These are phyloP conservation scores for Apiotrichum akiyoshidainum DNA, from an alignment of 1,284 basidiomycete species.

Conservation along the genomic window DNA sequence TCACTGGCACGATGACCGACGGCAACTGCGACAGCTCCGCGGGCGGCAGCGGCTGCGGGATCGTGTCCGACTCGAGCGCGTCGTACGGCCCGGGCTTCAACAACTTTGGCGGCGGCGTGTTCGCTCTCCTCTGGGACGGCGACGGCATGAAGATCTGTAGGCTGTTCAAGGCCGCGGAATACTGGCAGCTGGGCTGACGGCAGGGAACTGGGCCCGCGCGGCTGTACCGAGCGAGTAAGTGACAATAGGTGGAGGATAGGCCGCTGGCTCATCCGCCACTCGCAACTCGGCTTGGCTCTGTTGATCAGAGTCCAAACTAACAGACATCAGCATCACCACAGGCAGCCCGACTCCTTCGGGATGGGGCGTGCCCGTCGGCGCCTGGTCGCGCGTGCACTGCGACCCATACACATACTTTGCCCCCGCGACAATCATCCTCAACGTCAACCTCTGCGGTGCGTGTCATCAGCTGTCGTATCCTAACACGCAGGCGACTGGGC, in stretches of 20 bases:
- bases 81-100: constrained; percentile 74
- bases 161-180: too few relatives aligned
- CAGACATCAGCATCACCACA: constrained; percentile 53
- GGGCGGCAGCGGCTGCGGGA: constrained; percentile 67
- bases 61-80: constrained; percentile 55
- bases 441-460: constrained; percentile 57
- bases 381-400: constrained; percentile 63
- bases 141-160: constrained; percentile 68
- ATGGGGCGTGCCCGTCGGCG: constrained; percentile 68
- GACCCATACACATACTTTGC: constrained; percentile 65
- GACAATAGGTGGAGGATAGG: too few relatives aligned
- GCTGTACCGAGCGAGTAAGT: constrained; percentile 63
- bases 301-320: too few relatives aligned
- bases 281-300: too few relatives aligned
- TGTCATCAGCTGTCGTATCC: background rate
- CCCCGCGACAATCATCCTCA: constrained; percentile 65
- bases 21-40: constrained; percentile 39
- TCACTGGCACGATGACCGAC: constrained; percentile 24
- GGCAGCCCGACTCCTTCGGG: constrained; percentile 59
- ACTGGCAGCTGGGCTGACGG: background rate
- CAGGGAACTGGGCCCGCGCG: constrained; percentile 63
- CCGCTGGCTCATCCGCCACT: background rate
- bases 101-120: constrained; percentile 65
- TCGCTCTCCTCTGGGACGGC: constrained; percentile 65
- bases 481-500: constrained; percentile 60